phyloP scores from a whole-genome alignment of 805 yeast genomes.

The Kuraishia hungarica region DNA sequence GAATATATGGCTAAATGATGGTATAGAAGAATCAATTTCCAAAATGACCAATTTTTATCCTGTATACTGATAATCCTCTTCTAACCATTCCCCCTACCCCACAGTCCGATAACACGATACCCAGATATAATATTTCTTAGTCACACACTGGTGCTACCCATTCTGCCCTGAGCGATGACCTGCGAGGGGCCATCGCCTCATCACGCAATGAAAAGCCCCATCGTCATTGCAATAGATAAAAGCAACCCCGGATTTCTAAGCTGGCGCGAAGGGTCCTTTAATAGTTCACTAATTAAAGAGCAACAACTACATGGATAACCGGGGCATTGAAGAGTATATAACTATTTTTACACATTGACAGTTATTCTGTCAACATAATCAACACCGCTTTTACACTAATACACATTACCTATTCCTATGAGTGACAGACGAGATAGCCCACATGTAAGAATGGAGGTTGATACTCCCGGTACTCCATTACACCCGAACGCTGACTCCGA shows the following conservation, averaged over 20 bases:
- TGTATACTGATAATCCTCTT: too few species aligned
- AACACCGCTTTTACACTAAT: too few species aligned
- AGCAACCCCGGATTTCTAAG: not conserved
- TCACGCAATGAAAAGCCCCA: not conserved
- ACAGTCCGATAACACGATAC: too few species aligned
- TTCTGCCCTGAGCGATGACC: not conserved
- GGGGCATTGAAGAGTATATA: too few species aligned
- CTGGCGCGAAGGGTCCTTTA: not conserved
- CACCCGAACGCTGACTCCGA: constrained; percentile 21
- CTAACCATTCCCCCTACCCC: too few species aligned
- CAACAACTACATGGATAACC: too few species aligned
- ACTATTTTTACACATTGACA: too few species aligned
- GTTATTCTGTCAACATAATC: too few species aligned
- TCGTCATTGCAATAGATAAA: not conserved
- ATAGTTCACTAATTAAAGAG: too few species aligned
- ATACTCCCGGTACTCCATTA: constrained; percentile 16
- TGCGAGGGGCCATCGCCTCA: not conserved
- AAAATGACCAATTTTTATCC: not conserved
- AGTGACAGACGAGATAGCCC: not conserved
- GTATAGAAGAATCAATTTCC: too few species aligned
- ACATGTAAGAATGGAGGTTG: not conserved
- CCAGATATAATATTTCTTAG: not conserved
- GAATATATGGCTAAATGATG: too few species aligned
- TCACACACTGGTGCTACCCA: not conserved
- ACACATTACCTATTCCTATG: not conserved